These are phyloP conservation scores for Tricholoma terreum DNA, from an alignment of 768 basidiomycete genomes.

Conservation along the genomic window DNA sequence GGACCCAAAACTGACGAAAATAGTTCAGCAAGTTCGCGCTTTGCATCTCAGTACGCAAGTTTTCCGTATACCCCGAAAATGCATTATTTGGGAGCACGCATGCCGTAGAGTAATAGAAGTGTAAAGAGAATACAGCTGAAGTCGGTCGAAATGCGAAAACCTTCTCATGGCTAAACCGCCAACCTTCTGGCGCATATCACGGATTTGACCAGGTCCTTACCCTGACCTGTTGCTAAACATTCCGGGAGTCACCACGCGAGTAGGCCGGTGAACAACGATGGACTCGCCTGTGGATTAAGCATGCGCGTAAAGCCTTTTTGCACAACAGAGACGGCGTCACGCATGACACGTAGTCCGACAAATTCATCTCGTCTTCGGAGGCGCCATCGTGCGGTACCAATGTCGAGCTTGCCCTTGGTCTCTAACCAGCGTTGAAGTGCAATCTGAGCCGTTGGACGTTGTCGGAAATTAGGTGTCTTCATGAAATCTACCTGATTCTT, in stretches of 20 bases:
- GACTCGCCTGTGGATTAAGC: background rate
- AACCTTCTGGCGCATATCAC: background rate
- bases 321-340: background rate
- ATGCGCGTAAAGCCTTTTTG: background rate
- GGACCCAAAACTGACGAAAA: no score
- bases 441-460: slow-evolving; percentile 20
- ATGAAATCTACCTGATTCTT: slow-evolving; percentile 22
- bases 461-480: slow-evolving; percentile 19
- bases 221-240: background rate
- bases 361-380: slow-evolving; percentile 5
- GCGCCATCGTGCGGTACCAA: slow-evolving; percentile 7
- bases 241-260: background rate
- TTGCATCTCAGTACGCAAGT: no score
- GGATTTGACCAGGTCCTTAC: background rate
- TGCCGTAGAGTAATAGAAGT: no score
- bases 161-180: no score
- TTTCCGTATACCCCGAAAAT: no score
- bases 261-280: no score
- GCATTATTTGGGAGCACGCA: no score
- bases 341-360: background rate
- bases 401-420: background rate
- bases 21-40: no score
- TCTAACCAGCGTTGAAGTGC: slow-evolving; percentile 22
- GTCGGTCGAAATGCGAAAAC: no score
- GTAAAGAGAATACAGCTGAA: no score